Base-by-base conservation (phyloP, 2,329 filamentous ascomycete species). In the Fusarium incarnatum region DNA sequence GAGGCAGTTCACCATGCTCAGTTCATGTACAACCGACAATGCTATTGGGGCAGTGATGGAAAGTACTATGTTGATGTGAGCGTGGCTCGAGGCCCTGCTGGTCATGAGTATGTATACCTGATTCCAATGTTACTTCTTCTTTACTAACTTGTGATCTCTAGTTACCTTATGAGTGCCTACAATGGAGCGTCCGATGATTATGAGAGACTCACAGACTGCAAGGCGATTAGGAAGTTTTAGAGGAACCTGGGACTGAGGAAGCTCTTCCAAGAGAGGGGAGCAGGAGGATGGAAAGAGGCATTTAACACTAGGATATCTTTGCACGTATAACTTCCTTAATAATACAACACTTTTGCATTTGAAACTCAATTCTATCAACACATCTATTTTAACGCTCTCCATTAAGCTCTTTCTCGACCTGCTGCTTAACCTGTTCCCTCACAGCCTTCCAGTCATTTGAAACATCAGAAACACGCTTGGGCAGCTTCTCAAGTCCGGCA, bases 391-490 rank as follows among this genome's bases (percentile, higher is more conserved):
- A 73, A 42, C 56, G 67, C 23, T 65, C 49, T 61, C 73, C 82
- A 59, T 79, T 77, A 32, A 92, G 82, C 79, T 92, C 90, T 75
- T 86, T 82, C 63, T 88, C 90, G 11, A 97, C 92, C 79, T 94
- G 89, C 66, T 86, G 85, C 79, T 90, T 89, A 8, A 98, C 90
- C 68, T 97, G 86, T 75, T 90, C 89, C 68, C 93, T 85, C 20
- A 97, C 92, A 23, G 87, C 88, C 79, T 92, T 83, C 90, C 93
- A 95, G 49, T 89, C 88, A 67, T 88, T 91, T 44, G 87, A 88
- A 22, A 94, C 90, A 44, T 86, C 84, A 7, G 87, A 90, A 16
- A 97, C 89, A 49, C 93, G 86, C 80, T 87, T 92, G 79, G 94
- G 91, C 82, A 90, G 90, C 75, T 90, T 82, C 77, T 94, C 90